Conservation (phyloP, 345 rosid genomes). For the Draba incana region DNA sequence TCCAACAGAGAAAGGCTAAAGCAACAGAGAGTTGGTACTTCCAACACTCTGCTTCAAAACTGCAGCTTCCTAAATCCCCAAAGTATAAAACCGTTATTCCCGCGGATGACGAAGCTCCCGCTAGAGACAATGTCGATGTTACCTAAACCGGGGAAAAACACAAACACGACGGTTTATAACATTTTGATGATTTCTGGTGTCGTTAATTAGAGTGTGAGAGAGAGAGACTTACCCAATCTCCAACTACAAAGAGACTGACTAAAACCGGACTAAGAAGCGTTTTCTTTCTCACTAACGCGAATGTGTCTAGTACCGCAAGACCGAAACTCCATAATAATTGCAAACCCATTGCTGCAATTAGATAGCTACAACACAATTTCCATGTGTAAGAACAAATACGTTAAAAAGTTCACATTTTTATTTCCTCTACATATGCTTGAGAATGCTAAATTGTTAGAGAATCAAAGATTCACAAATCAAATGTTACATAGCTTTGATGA, state of each 20-base stretch:
- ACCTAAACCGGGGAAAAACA: slow-evolving; percentile 49
- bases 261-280: slow-evolving; percentile 54
- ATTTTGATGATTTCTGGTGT: not conserved
- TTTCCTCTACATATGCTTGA: not conserved
- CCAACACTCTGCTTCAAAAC: slow-evolving; percentile 54
- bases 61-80: slow-evolving; percentile 59
- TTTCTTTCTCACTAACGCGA: slow-evolving; percentile 62
- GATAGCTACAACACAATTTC: slow-evolving; percentile 56
- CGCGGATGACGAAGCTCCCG: slow-evolving; percentile 72
- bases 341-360: slow-evolving; percentile 89
- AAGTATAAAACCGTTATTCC: slow-evolving; percentile 64
- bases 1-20: slow-evolving; percentile 78
- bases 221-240: slow-evolving; percentile 71
- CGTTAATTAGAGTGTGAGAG: not conserved
- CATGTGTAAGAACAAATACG: not conserved
- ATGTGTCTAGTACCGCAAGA: slow-evolving; percentile 65
- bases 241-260: slow-evolving; percentile 82
- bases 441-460: slow-evolving; percentile 3
- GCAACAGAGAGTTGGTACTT: slow-evolving; percentile 68
- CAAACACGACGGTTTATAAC: not conserved
- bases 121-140: slow-evolving; percentile 66
- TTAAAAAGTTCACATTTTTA: slow-evolving; percentile 3
- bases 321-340: slow-evolving; percentile 85
- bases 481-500: not conserved
- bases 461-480: slow-evolving; percentile 11